Evolutionary conservation across 495 filamentous ascomycete species (phyloP).

Genomic region (Thozetella sp.): DNA sequence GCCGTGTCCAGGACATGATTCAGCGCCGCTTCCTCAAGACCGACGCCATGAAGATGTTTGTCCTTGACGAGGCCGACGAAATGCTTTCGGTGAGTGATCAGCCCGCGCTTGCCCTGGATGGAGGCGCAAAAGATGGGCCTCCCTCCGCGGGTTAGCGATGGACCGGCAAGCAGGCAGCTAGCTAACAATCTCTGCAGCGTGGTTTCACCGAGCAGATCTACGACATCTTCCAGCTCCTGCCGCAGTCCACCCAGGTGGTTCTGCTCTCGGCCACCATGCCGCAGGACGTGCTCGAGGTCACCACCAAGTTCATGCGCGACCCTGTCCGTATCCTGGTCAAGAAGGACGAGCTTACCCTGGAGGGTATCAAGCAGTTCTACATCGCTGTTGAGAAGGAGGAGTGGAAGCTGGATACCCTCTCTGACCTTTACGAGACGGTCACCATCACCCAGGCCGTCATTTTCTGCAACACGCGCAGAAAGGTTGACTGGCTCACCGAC

Average conservation of each 20-base stretch:
- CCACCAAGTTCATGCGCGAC: slow-evolving; percentile 99
- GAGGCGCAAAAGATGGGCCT: background rate
- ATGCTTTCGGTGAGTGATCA: slow-evolving; percentile 80
- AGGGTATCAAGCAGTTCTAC: slow-evolving; percentile 99
- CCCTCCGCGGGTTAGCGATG: background rate
- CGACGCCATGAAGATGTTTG: slow-evolving; percentile 97
- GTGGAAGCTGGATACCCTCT: slow-evolving; percentile 99
- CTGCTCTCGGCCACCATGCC: slow-evolving; percentile 96
- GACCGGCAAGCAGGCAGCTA: background rate
- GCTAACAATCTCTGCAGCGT: slow-evolving; percentile 55
- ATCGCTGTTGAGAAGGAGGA: slow-evolving; percentile 99
- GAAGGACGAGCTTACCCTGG: slow-evolving; percentile 97
- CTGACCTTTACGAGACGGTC: slow-evolving; percentile 97
- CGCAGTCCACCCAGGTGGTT: slow-evolving; percentile 95
- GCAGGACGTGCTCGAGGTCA: slow-evolving; percentile 98
- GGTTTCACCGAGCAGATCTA: slow-evolving; percentile 99
- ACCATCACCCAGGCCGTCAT: slow-evolving; percentile 99
- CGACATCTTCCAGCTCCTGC: slow-evolving; percentile 96
- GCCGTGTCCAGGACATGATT: slow-evolving; percentile 98
- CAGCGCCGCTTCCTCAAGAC: slow-evolving; percentile 92
- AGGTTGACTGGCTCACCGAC: slow-evolving; percentile 99
- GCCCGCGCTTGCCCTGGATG: no score
- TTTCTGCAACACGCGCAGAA: slow-evolving; percentile 99
- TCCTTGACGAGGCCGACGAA: slow-evolving; percentile 97
- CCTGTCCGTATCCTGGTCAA: slow-evolving; percentile 99